phyloP scores from a whole-genome alignment of 108 stramenopile species.

The Nannochloropsis oceanica region DNA sequence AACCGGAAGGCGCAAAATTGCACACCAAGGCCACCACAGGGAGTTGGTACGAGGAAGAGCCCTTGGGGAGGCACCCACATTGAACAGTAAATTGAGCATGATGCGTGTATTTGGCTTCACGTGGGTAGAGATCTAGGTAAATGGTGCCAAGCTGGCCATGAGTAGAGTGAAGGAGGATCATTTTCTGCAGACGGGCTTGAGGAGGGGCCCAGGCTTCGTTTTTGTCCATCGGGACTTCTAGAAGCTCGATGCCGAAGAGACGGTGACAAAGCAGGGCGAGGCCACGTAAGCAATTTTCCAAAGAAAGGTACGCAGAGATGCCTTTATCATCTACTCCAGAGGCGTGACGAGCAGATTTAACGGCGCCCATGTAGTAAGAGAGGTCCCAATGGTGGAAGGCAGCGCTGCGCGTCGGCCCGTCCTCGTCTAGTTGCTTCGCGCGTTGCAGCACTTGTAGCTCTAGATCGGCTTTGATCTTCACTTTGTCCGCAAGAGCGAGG shows the following conservation, averaged over 20 bases:
- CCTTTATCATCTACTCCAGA: constrained; percentile 1
- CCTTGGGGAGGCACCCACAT: constrained; percentile 52
- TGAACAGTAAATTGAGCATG: constrained; percentile 95
- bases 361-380: constrained; percentile 20
- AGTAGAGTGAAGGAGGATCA: not conserved
- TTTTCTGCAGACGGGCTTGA: not conserved
- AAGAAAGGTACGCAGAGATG: constrained; percentile 5
- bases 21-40: constrained; percentile 80
- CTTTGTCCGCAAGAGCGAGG: not conserved
- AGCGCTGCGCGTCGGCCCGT: not conserved
- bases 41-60: constrained; percentile 46
- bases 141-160: constrained; percentile 53
- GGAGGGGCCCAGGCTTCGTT: constrained; percentile 3
- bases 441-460: not conserved
- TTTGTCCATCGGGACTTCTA: not conserved
- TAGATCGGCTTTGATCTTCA: not conserved
- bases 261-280: constrained; percentile 4
- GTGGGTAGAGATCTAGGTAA: constrained; percentile 77
- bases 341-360: not conserved
- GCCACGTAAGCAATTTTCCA: constrained; percentile 13
- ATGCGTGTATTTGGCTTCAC: constrained; percentile 73
- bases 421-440: not conserved
- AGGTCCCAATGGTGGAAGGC: constrained; percentile 5
- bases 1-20: constrained; percentile 44
- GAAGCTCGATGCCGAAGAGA: constrained; percentile 16